Percentiles rank a stretch among this genome's conserved stretches.
phyloP scores from a whole-genome alignment of 176 grass and related monocot species.

The Bonia amplexicaulis region DNA sequence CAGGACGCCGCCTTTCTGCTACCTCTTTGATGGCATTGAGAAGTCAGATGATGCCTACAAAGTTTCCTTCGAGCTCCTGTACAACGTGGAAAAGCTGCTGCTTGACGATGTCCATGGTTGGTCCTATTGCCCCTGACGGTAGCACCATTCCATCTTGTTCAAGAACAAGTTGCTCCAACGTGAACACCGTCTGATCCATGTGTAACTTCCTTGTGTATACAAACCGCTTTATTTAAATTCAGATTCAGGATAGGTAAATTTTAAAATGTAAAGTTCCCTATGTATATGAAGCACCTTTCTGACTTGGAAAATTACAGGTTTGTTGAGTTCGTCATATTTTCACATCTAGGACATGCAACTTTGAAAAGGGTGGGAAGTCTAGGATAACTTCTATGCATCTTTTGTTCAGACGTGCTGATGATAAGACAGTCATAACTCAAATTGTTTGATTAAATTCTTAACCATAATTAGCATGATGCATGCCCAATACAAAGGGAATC shows the following conservation, averaged over 20 bases:
- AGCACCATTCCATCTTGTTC: neutral
- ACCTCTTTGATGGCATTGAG: conserved; percentile 79
- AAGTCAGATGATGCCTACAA: conserved; percentile 63
- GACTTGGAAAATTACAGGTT: neutral
- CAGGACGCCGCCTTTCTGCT: conserved; percentile 65
- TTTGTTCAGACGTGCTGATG: neutral
- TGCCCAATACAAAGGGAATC: neutral
- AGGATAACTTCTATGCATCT: neutral
- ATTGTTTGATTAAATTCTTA: neutral
- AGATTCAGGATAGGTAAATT: neutral
- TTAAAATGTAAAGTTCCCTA: conserved; percentile 5
- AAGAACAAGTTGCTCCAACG: conserved; percentile 5
- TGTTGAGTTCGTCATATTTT: neutral
- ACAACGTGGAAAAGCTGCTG: conserved; percentile 32
- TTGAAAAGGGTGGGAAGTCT: neutral
- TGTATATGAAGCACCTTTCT: conserved; percentile 16
- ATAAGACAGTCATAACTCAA: neutral
- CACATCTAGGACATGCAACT: neutral
- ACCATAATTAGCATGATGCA: neutral
- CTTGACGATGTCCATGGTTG: conserved; percentile 13
- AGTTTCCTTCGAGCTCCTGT: conserved; percentile 79
- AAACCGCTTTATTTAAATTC: neutral
- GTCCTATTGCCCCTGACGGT: neutral
- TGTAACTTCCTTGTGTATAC: conserved; percentile 21
- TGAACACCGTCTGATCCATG: neutral